Conservation (phyloP, 2,329 filamentous ascomycete species). For the Diaporthe australafricana region DNA sequence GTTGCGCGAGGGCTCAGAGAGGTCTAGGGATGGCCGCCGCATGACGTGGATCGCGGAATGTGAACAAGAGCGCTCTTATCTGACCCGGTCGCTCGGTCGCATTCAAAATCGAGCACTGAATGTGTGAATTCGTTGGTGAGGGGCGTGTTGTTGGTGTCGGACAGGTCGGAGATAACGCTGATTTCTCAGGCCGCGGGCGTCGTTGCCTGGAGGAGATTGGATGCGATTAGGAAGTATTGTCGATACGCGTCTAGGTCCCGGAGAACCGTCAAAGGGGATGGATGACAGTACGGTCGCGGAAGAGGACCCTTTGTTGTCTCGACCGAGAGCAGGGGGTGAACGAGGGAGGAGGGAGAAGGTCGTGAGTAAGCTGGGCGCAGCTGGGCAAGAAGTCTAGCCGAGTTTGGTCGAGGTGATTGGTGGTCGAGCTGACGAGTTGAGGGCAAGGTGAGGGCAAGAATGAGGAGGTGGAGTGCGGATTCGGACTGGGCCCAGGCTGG, state of each 20-base stretch:
- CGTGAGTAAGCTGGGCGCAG: constrained; percentile 20
- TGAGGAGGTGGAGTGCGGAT: constrained; percentile 24
- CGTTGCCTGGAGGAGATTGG: not conserved
- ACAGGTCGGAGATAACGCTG: not conserved
- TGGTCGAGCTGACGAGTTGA: constrained; percentile 7
- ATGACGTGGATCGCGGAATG: constrained; percentile 53
- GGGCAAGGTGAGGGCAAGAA: not conserved
- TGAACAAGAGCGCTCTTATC: not conserved
- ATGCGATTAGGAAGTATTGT: constrained; percentile 6
- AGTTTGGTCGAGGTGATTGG: constrained; percentile 27
- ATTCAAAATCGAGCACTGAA: not conserved
- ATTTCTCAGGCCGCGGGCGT: not conserved
- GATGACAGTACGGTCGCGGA: constrained; percentile 11
- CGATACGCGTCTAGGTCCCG: constrained; percentile 3
- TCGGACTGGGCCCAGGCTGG: constrained; percentile 27
- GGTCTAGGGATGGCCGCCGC: constrained; percentile 46
- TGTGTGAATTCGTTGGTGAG: not conserved
- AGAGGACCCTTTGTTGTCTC: constrained; percentile 6
- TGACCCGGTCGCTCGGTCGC: not conserved
- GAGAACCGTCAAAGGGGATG: constrained; percentile 6
- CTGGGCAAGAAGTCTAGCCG: constrained; percentile 18
- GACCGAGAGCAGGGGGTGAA: not conserved
- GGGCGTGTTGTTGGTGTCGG: not conserved
- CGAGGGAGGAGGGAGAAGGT: not conserved
- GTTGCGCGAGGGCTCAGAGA: constrained; percentile 46